Evolutionary conservation across 768 basidiomycete species (phyloP).

Genomic region (Scleroderma citrinum): DNA sequence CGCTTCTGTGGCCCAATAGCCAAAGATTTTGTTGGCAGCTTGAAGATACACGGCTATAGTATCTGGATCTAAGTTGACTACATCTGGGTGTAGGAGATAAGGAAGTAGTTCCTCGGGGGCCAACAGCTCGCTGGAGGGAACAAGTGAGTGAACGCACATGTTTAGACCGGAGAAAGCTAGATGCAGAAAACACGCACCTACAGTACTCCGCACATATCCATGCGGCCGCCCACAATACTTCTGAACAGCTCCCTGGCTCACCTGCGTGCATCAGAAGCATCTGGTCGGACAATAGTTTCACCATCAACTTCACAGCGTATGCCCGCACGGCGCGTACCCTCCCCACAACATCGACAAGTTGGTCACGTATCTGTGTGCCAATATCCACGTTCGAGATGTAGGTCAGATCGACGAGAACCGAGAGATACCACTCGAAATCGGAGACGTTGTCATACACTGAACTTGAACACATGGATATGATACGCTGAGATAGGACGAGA

Average conservation of each 20-base stretch:
- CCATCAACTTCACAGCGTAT: constrained; percentile 82
- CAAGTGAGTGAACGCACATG: constrained; percentile 2
- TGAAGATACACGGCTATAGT: constrained; percentile 78
- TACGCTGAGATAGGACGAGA: constrained; percentile 69
- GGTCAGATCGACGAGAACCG: constrained; percentile 86
- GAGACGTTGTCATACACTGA: constrained; percentile 80
- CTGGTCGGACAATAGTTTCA: constrained; percentile 74
- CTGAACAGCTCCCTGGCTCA: constrained; percentile 71
- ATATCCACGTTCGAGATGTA: constrained; percentile 81
- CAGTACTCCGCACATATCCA: constrained; percentile 97
- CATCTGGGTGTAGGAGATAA: constrained; percentile 58
- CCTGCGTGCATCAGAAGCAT: constrained; percentile 59
- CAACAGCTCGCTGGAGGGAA: constrained; percentile 54
- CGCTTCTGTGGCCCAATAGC: constrained; percentile 71
- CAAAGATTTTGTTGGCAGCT: constrained; percentile 81
- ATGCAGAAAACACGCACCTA: constrained; percentile 46
- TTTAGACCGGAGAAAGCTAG: not conserved
- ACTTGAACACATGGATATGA: constrained; percentile 81
- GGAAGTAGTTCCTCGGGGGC: constrained; percentile 72
- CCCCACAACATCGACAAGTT: constrained; percentile 81
- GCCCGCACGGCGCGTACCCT: constrained; percentile 70
- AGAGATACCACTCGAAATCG: constrained; percentile 98
- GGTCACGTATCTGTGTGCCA: constrained; percentile 71
- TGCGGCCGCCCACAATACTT: constrained; percentile 89
- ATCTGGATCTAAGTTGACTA: constrained; percentile 52